Percentiles rank a stretch among this genome's conserved stretches.
phyloP scores from a whole-genome alignment of 2,329 filamentous ascomycete species.

The Monilinia fructicola region DNA sequence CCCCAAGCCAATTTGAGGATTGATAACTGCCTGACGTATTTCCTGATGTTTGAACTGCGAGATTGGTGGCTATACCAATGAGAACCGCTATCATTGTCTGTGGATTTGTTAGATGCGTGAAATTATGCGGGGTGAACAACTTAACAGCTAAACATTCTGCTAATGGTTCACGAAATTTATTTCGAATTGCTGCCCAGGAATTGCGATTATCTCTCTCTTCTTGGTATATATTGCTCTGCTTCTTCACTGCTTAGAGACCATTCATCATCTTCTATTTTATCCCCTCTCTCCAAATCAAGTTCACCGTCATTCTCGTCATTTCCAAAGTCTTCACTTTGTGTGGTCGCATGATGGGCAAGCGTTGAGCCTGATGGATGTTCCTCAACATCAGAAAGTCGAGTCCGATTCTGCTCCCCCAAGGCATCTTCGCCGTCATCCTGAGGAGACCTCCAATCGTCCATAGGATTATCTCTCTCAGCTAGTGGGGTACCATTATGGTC shows the following conservation, averaged over 20 bases:
- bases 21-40: constrained; percentile 44
- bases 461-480: constrained; percentile 25
- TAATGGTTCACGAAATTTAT: constrained; percentile 51
- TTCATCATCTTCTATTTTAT: constrained; percentile 20
- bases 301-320: neutral
- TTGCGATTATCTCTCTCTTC: constrained; percentile 18
- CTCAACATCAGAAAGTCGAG: constrained; percentile 16
- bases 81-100: constrained; percentile 35
- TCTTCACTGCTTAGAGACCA: constrained; percentile 27
- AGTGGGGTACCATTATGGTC: constrained; percentile 18
- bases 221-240: constrained; percentile 27
- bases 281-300: constrained; percentile 18
- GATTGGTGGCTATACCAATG: constrained; percentile 50
- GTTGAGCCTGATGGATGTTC: constrained; percentile 13
- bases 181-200: constrained; percentile 48
- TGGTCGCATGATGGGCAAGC: neutral
- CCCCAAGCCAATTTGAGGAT: constrained; percentile 52
- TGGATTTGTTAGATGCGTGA: neutral
- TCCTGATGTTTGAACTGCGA: constrained; percentile 42
- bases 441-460: constrained; percentile 26
- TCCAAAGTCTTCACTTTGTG: constrained; percentile 7
- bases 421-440: neutral
- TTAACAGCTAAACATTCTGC: constrained; percentile 50
- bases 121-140: neutral
- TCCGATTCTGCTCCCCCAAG: constrained; percentile 4